A percentile compares a stretch with the other conserved stretches of the same genome.
phyloP scores from a whole-genome alignment of 805 yeast genomes.

The Kodamaea sagamina region DNA sequence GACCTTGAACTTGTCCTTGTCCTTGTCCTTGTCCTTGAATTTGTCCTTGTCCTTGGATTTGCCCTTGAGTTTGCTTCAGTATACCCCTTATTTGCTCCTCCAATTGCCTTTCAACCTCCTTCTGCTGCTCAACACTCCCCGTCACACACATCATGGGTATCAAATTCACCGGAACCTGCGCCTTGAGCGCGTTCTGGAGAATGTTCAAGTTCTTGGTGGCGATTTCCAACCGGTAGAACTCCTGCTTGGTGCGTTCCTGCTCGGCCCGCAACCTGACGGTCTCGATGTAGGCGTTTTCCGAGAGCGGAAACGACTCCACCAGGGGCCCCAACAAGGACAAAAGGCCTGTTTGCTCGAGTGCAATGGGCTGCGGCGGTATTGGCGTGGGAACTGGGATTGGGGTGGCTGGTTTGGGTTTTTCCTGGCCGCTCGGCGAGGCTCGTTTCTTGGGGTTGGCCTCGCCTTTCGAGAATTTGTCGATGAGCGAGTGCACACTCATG shows the following conservation, averaged over 20 bases:
- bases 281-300: slow-evolving; percentile 57
- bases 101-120: neutral
- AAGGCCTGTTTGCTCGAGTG: slow-evolving; percentile 21
- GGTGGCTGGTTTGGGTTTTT: no score
- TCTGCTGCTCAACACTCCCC: slow-evolving; percentile 8
- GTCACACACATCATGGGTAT: slow-evolving; percentile 62
- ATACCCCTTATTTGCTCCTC: no score
- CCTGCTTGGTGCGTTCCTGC: slow-evolving; percentile 83
- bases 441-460: slow-evolving; percentile 9
- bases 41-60: slow-evolving; percentile 11
- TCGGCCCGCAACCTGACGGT: slow-evolving; percentile 64
- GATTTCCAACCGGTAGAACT: slow-evolving; percentile 65
- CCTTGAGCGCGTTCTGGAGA: slow-evolving; percentile 57
- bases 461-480: slow-evolving; percentile 28
- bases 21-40: slow-evolving; percentile 10
- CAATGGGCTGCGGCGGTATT: no score
- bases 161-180: slow-evolving; percentile 63
- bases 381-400: no score
- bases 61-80: no score
- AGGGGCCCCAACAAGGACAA: slow-evolving; percentile 53
- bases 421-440: slow-evolving; percentile 10
- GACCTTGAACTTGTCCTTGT: no score
- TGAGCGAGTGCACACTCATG: slow-evolving; percentile 45
- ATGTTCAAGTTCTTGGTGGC: slow-evolving; percentile 61
- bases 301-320: slow-evolving; percentile 52